phyloP scores from a whole-genome alignment of 768 basidiomycete species.

The Paxillus involutus region DNA sequence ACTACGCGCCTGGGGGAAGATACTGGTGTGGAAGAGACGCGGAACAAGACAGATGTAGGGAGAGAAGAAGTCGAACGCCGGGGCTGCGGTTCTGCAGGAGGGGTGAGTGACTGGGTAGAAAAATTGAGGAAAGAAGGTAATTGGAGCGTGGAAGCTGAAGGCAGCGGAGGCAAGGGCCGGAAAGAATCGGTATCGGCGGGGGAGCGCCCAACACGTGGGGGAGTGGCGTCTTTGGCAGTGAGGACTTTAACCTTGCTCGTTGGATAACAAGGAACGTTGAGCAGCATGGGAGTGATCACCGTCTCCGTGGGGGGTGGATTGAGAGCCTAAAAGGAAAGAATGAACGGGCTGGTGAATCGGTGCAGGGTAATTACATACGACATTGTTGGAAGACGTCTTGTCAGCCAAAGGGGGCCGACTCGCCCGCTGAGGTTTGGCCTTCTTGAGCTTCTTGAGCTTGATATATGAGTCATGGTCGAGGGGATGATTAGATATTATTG shows the following conservation, averaged over 20 bases:
- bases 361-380: conserved; percentile 25
- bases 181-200: conserved; percentile 15
- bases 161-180: conserved; percentile 34
- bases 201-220: conserved; percentile 11
- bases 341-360: conserved; percentile 9
- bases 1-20: conserved; percentile 12
- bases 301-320: conserved; percentile 13
- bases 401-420: conserved; percentile 32
- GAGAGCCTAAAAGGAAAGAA: conserved; percentile 9
- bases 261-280: conserved; percentile 5
- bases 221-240: conserved; percentile 10
- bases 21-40: conserved; percentile 12
- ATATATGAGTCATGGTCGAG: conserved; percentile 14
- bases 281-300: conserved; percentile 11
- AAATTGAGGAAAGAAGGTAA: conserved; percentile 38
- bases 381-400: conserved; percentile 29
- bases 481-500: conserved; percentile 25
- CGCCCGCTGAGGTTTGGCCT: conserved; percentile 14
- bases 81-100: conserved; percentile 6
- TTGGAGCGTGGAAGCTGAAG: conserved; percentile 38
- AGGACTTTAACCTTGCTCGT: conserved; percentile 5
- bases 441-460: conserved; percentile 25
- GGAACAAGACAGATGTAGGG: conserved; percentile 18
- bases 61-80: conserved; percentile 9
- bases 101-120: conserved; percentile 20